Conservation (phyloP, 345 rosid species). For the Ricinus communis region DNA sequence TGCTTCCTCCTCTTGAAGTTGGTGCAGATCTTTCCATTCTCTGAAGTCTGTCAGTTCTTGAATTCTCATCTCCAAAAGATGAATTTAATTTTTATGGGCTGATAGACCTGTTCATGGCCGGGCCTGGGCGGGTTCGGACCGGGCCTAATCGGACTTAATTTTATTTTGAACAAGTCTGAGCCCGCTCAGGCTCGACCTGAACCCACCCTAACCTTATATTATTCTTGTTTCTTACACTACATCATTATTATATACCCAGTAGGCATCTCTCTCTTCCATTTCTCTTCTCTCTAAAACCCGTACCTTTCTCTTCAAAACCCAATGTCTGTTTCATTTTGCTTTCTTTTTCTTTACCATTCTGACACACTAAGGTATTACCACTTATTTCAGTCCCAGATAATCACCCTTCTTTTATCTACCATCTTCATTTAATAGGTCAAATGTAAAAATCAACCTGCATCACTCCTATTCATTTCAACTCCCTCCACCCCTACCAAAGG, state of each 20-base stretch:
- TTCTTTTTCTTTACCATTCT: conserved; percentile 23
- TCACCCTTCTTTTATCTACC: conserved; percentile 17
- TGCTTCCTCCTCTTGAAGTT: background rate
- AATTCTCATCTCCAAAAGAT: background rate
- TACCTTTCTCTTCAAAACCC: conserved; percentile 32
- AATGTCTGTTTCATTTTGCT: conserved; percentile 11
- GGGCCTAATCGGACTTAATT: no score
- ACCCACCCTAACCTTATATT: conserved; percentile 30
- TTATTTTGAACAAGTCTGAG: no score
- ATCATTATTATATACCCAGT: conserved; percentile 11
- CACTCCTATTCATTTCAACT: conserved; percentile 5
- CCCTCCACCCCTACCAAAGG: no score
- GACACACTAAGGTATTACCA: conserved; percentile 39
- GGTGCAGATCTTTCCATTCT: background rate
- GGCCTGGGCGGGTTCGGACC: no score
- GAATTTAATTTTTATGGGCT: background rate
- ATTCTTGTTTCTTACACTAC: conserved; percentile 21
- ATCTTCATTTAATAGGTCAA: conserved; percentile 33
- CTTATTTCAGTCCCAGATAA: conserved; percentile 46
- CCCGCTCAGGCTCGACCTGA: no score
- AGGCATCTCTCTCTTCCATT: background rate
- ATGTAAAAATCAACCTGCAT: conserved; percentile 9
- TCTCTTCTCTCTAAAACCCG: conserved; percentile 10
- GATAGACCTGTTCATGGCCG: no score
- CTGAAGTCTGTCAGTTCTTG: conserved; percentile 6